Evolutionary conservation across 2,329 filamentous ascomycete species (phyloP).

Genomic region (Fusarium liriodendri): DNA sequence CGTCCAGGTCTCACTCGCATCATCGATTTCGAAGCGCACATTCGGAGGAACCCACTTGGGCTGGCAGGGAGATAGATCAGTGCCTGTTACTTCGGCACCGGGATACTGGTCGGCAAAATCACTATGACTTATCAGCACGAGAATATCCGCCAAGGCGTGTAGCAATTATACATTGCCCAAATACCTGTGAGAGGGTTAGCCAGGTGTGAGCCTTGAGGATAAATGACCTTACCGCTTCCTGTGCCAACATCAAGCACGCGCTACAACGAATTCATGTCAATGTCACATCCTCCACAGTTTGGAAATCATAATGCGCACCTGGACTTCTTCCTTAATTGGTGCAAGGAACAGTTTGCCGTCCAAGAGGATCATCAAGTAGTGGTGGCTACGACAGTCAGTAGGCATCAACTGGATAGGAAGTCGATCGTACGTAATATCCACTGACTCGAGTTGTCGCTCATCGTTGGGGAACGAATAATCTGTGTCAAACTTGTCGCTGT

Average conservation of each 20-base stretch:
- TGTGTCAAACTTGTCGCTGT: slow-evolving; percentile 20
- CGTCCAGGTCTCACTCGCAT: slow-evolving; percentile 32
- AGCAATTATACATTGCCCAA: slow-evolving; percentile 17
- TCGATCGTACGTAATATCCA: slow-evolving; percentile 18
- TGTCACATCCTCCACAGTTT: not conserved
- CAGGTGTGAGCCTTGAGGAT: fast-evolving
- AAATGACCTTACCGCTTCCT: slow-evolving; percentile 8
- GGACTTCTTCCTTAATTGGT: not conserved
- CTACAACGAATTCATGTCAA: not conserved
- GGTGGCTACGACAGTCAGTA: slow-evolving; percentile 1
- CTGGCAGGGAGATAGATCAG: slow-evolving; percentile 36
- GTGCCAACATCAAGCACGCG: slow-evolving; percentile 25
- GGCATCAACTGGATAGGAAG: not conserved
- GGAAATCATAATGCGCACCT: not conserved
- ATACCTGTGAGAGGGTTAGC: slow-evolving; percentile 4
- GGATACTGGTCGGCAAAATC: slow-evolving; percentile 36
- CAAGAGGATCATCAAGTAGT: slow-evolving; percentile 17
- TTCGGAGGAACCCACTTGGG: slow-evolving; percentile 37
- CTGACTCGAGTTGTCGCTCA: slow-evolving; percentile 15
- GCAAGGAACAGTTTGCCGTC: slow-evolving; percentile 9
- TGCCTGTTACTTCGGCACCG: slow-evolving; percentile 23
- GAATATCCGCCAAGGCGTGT: not conserved
- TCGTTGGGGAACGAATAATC: slow-evolving; percentile 26
- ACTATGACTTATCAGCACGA: not conserved
- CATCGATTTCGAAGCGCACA: slow-evolving; percentile 35